Percentiles rank a stretch among this genome's conserved stretches.
phyloP scores from a whole-genome alignment of 2,329 filamentous ascomycete species.

The Venturia oleaginea region DNA sequence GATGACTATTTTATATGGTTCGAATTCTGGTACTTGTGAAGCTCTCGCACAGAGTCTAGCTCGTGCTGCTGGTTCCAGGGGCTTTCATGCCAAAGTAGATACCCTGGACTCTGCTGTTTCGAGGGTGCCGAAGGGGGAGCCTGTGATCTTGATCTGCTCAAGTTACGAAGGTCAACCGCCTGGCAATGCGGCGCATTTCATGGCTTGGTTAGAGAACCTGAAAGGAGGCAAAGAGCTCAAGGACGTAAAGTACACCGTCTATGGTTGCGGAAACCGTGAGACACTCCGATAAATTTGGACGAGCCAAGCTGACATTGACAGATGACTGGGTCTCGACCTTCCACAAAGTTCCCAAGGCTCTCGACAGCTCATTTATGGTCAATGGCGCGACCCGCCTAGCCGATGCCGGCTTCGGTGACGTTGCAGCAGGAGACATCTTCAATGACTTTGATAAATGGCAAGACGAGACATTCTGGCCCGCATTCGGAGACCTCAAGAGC shows the following conservation, averaged over 20 bases:
- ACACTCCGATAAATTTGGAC: background rate
- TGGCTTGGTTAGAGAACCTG: slow-evolving; percentile 29
- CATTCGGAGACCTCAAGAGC: slow-evolving; percentile 2
- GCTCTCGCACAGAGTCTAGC: slow-evolving; percentile 31
- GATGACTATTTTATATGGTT: slow-evolving; percentile 31
- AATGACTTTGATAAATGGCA: slow-evolving; percentile 34
- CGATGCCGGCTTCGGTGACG: slow-evolving; percentile 27
- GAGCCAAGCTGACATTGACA: background rate
- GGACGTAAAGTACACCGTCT: slow-evolving; percentile 31
- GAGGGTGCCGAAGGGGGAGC: slow-evolving; percentile 27
- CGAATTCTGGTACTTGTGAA: slow-evolving; percentile 35
- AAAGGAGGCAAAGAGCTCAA: slow-evolving; percentile 22
- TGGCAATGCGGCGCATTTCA: slow-evolving; percentile 35
- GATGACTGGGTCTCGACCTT: slow-evolving; percentile 34
- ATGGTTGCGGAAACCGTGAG: slow-evolving; percentile 31
- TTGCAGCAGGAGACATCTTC: slow-evolving; percentile 31
- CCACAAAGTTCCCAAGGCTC: slow-evolving; percentile 31
- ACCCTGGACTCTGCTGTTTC: slow-evolving; percentile 28
- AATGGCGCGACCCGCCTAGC: slow-evolving; percentile 25
- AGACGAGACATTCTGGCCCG: slow-evolving; percentile 29
- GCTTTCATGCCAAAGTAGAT: slow-evolving; percentile 28
- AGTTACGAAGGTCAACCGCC: slow-evolving; percentile 35
- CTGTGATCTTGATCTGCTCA: slow-evolving; percentile 31
- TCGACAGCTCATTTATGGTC: slow-evolving; percentile 25
- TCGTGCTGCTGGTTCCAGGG: slow-evolving; percentile 27